Evolutionary conservation across 1,139 yeast species (phyloP), one percentile per base, ranked within the genome.

Genomic region (Meyerozyma guilliermondii): DNA sequence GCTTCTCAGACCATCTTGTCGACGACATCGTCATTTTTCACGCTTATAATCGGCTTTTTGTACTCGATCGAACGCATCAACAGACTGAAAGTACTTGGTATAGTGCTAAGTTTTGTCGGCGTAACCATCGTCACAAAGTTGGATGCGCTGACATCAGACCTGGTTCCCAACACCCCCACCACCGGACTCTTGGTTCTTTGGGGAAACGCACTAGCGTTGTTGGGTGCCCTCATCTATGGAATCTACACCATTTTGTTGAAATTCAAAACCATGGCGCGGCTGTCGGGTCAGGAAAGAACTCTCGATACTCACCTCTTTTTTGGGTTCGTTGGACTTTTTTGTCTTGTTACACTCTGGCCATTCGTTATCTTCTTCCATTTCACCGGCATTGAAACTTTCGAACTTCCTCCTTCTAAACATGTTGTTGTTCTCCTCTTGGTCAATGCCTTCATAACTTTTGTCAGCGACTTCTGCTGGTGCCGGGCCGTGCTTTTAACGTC

Each of bases 391-490:
- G 98, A 92, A 62, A 63, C 59, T 6, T 83, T 92, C 52, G 88
- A 78, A 52, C 54, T 83, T 37, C 98, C 98, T 0, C 68, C 74
- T 1, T 65, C 78, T 1, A 46, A 62, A 0, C 68, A 69, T 39
- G 80, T 86, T 3, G 67, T 83, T 59, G 49, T 65, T 1, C 66
- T 89, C 5, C 66, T 92, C 9, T 43, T 76, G 1, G 51, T 78
- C 39, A 92, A 92, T 60, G 87, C 92, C 42, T 56, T 78, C 23
- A 81, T 88, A 35, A 88, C 97, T 0, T 82, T 92, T 52, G 65
- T 89, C 14, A 85, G 95, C 38, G 98, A 92, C 59, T 88, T 84
- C 52, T 82, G 95, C 56, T 92, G 98, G 98, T 96, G 96, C 36
- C 79, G 88, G 51, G 96, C 98, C 0, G 94, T 91, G 75, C 72